Percentiles rank a stretch among this genome's conserved stretches.
Evolutionary conservation across 106 monocot species (phyloP).

Genomic region (Acorus gramineus): DNA sequence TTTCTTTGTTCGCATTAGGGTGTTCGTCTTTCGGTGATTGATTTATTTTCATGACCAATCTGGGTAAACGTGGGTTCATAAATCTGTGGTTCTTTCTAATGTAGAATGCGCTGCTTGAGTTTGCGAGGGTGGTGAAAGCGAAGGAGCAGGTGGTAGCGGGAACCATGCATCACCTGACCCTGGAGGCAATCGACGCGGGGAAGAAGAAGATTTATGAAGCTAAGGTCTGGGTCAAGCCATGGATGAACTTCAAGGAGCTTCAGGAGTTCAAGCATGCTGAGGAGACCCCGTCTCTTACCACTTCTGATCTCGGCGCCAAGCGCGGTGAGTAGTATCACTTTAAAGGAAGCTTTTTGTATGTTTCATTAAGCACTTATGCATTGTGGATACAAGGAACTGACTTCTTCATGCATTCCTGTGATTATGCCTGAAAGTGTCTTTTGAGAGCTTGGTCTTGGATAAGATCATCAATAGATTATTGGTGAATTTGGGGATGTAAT

Average conservation of each 20-base stretch:
- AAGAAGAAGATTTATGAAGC: conserved; percentile 43
- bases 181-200: conserved; percentile 37
- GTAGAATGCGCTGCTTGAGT: conserved; percentile 45
- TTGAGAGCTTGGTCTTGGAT: no score
- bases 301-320: conserved; percentile 9
- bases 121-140: conserved; percentile 28
- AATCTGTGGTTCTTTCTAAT: background rate
- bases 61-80: no score
- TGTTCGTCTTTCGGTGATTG: no score
- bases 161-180: conserved; percentile 29
- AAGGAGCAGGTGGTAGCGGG: conserved; percentile 43
- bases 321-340: background rate
- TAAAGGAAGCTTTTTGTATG: no score
- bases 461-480: no score
- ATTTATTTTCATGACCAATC: no score
- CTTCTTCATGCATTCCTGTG: no score
- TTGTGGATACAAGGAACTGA: no score
- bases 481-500: no score
- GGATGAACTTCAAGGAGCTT: conserved; percentile 40
- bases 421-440: no score
- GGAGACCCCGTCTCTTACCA: background rate
- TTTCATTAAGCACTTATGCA: no score
- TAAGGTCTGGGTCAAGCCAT: conserved; percentile 55
- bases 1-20: no score
- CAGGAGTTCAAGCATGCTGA: conserved; percentile 30